Conservation (phyloP, 805 yeast genomes). For the Starmerella apicola region DNA sequence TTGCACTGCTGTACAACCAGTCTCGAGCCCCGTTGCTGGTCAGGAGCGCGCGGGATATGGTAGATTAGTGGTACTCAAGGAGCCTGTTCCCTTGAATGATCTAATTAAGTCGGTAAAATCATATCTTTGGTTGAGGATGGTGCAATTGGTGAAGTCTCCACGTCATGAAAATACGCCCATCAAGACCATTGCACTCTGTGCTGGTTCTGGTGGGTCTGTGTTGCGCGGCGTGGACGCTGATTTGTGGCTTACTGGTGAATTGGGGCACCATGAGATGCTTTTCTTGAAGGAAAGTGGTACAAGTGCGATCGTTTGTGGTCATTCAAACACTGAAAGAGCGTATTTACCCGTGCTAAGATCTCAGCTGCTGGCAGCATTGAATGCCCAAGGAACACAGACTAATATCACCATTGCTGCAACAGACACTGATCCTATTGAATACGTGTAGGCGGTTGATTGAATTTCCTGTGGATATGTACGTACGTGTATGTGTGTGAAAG, state of each 20-base stretch:
- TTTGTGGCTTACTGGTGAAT: constrained; percentile 77
- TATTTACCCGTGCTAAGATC: constrained; percentile 44
- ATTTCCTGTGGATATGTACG: no score
- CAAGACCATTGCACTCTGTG: constrained; percentile 68
- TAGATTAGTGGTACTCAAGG: constrained; percentile 41
- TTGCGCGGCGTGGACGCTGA: constrained; percentile 49
- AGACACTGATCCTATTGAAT: constrained; percentile 54
- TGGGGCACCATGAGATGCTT: constrained; percentile 86
- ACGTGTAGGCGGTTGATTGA: no score
- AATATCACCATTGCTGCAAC: constrained; percentile 39
- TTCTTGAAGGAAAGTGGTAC: constrained; percentile 57
- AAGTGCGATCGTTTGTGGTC: constrained; percentile 69
- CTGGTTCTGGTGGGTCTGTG: constrained; percentile 85
- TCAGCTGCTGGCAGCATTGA: constrained; percentile 37
- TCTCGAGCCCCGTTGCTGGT: constrained; percentile 30
- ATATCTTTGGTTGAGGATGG: constrained; percentile 38
- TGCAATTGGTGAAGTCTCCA: constrained; percentile 46
- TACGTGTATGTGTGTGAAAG: no score
- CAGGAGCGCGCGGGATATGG: constrained; percentile 69
- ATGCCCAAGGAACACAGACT: constrained; percentile 19
- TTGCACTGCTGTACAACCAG: constrained; percentile 32
- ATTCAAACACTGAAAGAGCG: constrained; percentile 87
- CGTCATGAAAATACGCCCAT: constrained; percentile 28
- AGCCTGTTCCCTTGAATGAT: constrained; percentile 33
- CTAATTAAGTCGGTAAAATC: constrained; percentile 43